Base-by-base conservation (phyloP, 257 asterid genomes). In the Misopates orontium region DNA sequence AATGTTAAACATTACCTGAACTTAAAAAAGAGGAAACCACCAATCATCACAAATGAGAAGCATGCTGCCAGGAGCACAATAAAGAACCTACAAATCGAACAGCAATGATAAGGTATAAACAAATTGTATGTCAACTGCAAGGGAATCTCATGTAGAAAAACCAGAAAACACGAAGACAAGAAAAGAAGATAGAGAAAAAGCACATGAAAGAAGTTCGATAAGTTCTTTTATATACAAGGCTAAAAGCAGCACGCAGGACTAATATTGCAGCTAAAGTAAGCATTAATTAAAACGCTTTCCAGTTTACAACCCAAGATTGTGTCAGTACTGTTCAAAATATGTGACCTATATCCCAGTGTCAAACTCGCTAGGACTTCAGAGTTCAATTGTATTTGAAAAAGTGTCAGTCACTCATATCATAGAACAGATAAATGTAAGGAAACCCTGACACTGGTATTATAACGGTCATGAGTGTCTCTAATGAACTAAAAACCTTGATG, bases 21-120 rank as follows among this genome's bases (percentile, higher is more conserved):
- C 68, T 90, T 93, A 67, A 76, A 84, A 88, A 93, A 93, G 81
- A 93, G 95, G 63, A 93, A 83, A 48, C 97, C 99, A 51, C 99
- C 97, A 68, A 93, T 87, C 47, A 87, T 8, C 61, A 93, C 96
- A 80, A 93, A 90, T 10, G 94, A 84, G 77, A 82, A 65, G 72
- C 97, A 90, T 24, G 97, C 90, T 55, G 40, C 83, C 67, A 93
- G 95, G 64, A 93, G 97, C 56, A 82, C 96, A 24, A 86, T 36
- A 71, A 93, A 88, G 77, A 88, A 84, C 85, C 97, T 93, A 92
- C 82, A 82, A 36, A 73, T 31, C 50, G 56, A 66, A 73, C 45
- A 51, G 45, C 50, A 9, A 5, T n/a, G 41, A 73, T 62, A 65
- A 71, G 74, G 41, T 51, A 36, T 69, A 40, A 23, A 66, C 23